These are phyloP conservation scores for Polychytrium aggregatum DNA, from an alignment of 192 early-diverging fungal species.

Conservation along the genomic window DNA sequence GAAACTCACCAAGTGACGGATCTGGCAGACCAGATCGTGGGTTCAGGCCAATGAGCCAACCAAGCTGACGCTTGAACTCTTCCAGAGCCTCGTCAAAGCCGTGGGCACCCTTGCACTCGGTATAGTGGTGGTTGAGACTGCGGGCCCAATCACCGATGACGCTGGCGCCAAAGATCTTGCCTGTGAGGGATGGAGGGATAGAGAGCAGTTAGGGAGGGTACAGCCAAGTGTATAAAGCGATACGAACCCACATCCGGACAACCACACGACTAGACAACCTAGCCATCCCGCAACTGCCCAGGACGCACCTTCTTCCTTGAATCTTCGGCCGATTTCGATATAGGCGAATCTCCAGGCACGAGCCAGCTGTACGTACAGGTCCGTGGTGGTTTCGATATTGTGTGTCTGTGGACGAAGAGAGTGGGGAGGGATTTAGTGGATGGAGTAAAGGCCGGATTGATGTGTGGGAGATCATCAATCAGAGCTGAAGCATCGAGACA, in stretches of 20 bases:
- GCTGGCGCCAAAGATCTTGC: slow-evolving; percentile 68
- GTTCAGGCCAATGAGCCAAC: slow-evolving; percentile 66
- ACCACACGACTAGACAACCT: not conserved
- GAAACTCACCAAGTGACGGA: no score
- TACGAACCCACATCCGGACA: no score
- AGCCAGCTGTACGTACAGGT: slow-evolving; percentile 59
- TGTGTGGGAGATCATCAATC: no score
- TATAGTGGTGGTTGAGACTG: slow-evolving; percentile 56
- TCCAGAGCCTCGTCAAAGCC: slow-evolving; percentile 47
- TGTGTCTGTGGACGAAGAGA: no score
- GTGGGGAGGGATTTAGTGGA: no score
- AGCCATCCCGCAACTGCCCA: no score
- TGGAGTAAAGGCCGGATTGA: no score
- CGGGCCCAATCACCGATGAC: slow-evolving; percentile 78
- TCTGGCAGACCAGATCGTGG: no score
- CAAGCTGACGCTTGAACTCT: slow-evolving; percentile 47
- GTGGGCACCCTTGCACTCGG: slow-evolving; percentile 35
- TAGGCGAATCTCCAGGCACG: slow-evolving; percentile 69
- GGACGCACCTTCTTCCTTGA: no score
- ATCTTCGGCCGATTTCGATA: slow-evolving; percentile 53
- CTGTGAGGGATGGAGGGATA: slow-evolving; percentile 13
- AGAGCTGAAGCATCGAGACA: no score
- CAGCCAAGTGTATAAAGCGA: no score
- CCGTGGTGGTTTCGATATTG: slow-evolving; percentile 49
- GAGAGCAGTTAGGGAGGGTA: not conserved